Conservation (phyloP, 2,329 filamentous ascomycete genomes). For the Leptodontidium sp. region DNA sequence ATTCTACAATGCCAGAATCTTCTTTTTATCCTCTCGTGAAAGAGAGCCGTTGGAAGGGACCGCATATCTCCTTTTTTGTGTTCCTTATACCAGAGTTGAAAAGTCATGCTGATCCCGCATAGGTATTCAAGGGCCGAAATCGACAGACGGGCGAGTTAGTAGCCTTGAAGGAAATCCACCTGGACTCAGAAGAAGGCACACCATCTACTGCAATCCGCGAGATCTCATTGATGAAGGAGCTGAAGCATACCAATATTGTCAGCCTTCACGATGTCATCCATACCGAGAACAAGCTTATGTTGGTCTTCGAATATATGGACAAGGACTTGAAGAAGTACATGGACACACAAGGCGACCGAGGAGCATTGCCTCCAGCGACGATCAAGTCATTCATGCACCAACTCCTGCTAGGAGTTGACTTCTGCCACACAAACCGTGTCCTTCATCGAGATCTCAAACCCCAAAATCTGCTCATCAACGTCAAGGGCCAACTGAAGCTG, state of each 20-base stretch:
- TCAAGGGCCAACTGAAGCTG: slow-evolving; percentile 87
- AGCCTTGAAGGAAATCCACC: slow-evolving; percentile 97
- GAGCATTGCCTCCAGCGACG: slow-evolving; percentile 84
- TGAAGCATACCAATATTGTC: slow-evolving; percentile 99
- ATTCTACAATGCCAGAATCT: neutral
- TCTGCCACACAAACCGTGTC: slow-evolving; percentile 97
- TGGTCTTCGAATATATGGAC: slow-evolving; percentile 99
- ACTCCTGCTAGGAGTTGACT: slow-evolving; percentile 92
- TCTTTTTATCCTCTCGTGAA: neutral
- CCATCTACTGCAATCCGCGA: slow-evolving; percentile 97
- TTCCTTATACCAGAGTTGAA: neutral
- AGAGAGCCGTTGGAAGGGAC: neutral
- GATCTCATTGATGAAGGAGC: slow-evolving; percentile 98
- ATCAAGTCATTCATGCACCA: slow-evolving; percentile 99
- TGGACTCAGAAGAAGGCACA: slow-evolving; percentile 97
- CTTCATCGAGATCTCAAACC: slow-evolving; percentile 96
- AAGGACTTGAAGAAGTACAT: slow-evolving; percentile 98
- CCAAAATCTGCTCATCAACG: slow-evolving; percentile 95
- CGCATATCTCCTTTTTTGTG: neutral
- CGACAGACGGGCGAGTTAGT: slow-evolving; percentile 96
- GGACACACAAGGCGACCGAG: slow-evolving; percentile 90
- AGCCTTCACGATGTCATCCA: slow-evolving; percentile 98
- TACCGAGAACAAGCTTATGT: slow-evolving; percentile 99
- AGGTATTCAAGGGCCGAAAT: slow-evolving; percentile 99
- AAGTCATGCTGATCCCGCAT: slow-evolving; percentile 34